phyloP scores from a whole-genome alignment of 2,329 filamentous ascomycete genomes.

The Fusarium nodosum region DNA sequence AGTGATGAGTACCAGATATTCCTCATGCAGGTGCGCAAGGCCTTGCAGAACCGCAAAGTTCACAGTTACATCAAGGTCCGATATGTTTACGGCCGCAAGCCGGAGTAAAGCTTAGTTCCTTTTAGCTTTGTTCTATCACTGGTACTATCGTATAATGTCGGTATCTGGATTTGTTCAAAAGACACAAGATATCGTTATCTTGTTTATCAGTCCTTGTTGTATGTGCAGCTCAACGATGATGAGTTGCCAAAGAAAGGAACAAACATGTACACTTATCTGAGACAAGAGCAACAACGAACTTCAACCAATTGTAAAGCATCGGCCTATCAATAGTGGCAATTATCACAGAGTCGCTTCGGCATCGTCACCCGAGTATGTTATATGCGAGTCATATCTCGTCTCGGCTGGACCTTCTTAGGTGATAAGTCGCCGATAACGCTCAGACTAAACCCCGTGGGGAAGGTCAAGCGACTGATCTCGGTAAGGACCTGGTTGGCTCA shows the following conservation, averaged over 20 bases:
- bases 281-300: background rate
- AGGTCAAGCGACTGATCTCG: background rate
- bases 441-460: background rate
- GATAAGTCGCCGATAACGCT: background rate
- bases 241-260: background rate
- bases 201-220: background rate
- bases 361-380: background rate
- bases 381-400: background rate
- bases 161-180: accelerated
- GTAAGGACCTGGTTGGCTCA: background rate
- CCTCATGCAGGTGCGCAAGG: conserved; percentile 39
- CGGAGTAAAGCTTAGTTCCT: background rate
- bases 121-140: too few species aligned
- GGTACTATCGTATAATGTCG: too few species aligned
- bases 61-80: conserved; percentile 41
- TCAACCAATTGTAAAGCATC: background rate
- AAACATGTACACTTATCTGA: background rate
- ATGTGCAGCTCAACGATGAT: background rate
- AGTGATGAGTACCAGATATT: conserved; percentile 43
- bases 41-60: conserved; percentile 32
- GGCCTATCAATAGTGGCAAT: conserved; percentile 3
- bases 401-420: conserved; percentile 8
- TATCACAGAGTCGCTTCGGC: background rate
- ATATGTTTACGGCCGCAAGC: conserved; percentile 41
- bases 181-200: background rate